Evolutionary conservation across 768 basidiomycete genomes (phyloP), one percentile per base, ranked within the genome.

Genomic region (Rhizopogon vesiculosus): DNA sequence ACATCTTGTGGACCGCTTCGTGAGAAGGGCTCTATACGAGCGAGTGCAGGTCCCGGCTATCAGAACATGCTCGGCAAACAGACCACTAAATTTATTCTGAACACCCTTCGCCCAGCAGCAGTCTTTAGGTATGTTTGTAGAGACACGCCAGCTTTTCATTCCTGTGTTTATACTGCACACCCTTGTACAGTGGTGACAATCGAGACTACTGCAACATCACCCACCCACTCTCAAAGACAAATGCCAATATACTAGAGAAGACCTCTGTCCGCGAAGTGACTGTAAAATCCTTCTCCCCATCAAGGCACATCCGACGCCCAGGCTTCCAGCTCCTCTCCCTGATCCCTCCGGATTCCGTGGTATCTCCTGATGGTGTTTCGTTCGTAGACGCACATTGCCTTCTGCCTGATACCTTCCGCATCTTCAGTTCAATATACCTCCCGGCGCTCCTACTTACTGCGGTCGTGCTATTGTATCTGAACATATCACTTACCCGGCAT

Each of bases 241-340:
- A 68, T 43, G 46, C 51, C 41, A 58, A 54, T 44, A 51, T 61
- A 39, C 64, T 54, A 61, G 54, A 57, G 57, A 51, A 54, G 15
- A 59, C 58, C 59, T 56, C 64, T 3, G 74, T 86, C 43, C 85
- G 85, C 45, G 93, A 96, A 71, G 81, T 93, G 19, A 94, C 93
- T 1, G 76, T 96, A 56, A 95, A 93, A 68, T 89, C 93, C 0
- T 93, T 96, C 68, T 88, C 90, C 15, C 83, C 85, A 58, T 83
- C 85, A 13, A 79, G 79, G 53, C 86, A 87, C 53, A 86, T 96
- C 57, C 76, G 76, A 22, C 72, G 76, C 35, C 91, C 93, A 2
- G 94, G 94, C 3, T 90, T 95, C 68, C 91, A 95, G 59, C 81
- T 97, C 6, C 76, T 97, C 31, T 88, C 91, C 0, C 73, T 87